Percentiles rank a stretch among this genome's conserved stretches.
Conservation (phyloP, 2,329 filamentous ascomycete genomes). For the Lachnum nothofagi region DNA sequence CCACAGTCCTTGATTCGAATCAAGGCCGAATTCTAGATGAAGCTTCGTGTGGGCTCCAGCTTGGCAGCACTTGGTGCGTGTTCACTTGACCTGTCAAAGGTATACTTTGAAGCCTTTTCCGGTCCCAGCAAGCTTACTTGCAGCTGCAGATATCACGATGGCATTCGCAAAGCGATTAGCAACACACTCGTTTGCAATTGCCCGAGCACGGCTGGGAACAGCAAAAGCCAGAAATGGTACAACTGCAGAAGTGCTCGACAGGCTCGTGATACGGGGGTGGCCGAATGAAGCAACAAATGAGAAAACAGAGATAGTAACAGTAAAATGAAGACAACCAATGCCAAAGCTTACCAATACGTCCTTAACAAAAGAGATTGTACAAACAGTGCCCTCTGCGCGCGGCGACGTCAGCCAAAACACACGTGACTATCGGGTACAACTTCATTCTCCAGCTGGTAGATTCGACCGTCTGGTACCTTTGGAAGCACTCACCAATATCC, state of each 20-base stretch:
- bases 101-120: neutral
- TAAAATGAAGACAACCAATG: slow-evolving; percentile 8
- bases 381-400: slow-evolving; percentile 68
- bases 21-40: no score
- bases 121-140: neutral
- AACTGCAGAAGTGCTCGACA: neutral
- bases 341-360: slow-evolving; percentile 65
- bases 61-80: slow-evolving; percentile 13
- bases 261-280: neutral
- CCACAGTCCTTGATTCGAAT: no score
- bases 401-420: slow-evolving; percentile 15
- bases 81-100: slow-evolving; percentile 13
- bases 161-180: neutral
- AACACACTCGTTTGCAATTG: neutral
- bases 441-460: neutral
- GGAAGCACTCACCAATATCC: slow-evolving; percentile 32
- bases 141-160: neutral
- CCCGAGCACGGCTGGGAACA: no score
- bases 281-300: neutral
- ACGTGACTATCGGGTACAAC: slow-evolving; percentile 11
- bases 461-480: neutral
- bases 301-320: neutral
- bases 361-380: slow-evolving; percentile 79
- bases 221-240: neutral
- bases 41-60: slow-evolving; percentile 4